Base-by-base conservation (phyloP, 176 grass and related monocot genomes). In the Rhynchospora tenuis region DNA sequence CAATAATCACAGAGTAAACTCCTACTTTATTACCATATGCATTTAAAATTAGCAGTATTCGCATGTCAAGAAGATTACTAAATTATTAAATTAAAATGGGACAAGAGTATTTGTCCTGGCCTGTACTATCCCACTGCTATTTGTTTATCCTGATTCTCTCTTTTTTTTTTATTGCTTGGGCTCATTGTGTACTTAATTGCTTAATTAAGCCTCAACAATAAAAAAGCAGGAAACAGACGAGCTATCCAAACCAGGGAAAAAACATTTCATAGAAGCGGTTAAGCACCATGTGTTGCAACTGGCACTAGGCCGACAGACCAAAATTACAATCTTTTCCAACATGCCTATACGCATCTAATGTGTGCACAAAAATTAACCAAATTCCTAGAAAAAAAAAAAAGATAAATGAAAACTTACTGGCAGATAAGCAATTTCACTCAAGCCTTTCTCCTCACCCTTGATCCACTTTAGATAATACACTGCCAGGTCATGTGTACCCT, bases 391-490 rank as follows among this genome's bases (percentile, higher is more conserved):
- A 14, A 24, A 57, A 10, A 59, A 14, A 24, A 57, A 84, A 72
- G 33, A 38, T 38, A 38, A 58, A 14, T 23, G 16, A 59, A 7
- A 16, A 61, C 64, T 42, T 76, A 75, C 63, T 65, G 50, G 72
- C 72, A 85, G 55, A 46, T 57, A 24, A 68, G 65, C 56, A 10
- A 27, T 81, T 69, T 27, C 60, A 26, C 14, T 2, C 58, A 29
- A 76, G 48, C 64, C 78, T 83, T 59, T 67, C 8, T 10, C 89
- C 67, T 90, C 90, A 2, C 87, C 92, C 19, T 84, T 84, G 6
- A 98, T 81, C 95, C 90, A 98, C n/a, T 94, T 90, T 31, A 85
- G 89, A 88, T 98, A 98, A 89, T 98, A 94, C 72, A 84, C 50
- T 52, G 95, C 95, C 66, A 98, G 60, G 20, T 16, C 26, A 19